Percentiles rank a stretch among this genome's conserved stretches.
These are phyloP conservation scores for Solanum gandarillasii DNA, from an alignment of 257 asterid species.

Conservation along the genomic window DNA sequence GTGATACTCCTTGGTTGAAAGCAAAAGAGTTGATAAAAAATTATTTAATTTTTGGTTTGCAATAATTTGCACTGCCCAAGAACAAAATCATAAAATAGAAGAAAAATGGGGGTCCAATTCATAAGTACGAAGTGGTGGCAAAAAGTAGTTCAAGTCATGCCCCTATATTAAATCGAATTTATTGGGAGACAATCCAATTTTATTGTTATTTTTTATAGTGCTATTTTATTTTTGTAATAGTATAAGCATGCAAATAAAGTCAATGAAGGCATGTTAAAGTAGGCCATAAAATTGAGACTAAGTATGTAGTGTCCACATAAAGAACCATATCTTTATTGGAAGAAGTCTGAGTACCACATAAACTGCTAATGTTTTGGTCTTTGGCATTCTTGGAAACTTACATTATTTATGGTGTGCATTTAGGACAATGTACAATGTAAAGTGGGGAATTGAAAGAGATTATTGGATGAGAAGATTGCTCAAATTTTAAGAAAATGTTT, in stretches of 20 bases:
- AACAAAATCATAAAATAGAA: background rate
- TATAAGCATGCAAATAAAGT: no score
- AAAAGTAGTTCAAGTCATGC: background rate
- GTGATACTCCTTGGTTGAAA: no score
- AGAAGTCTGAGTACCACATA: background rate
- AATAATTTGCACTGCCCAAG: background rate
- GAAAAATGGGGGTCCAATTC: background rate
- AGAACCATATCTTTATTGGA: background rate
- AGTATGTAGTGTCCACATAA: no score
- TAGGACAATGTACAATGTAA: background rate
- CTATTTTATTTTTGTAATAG: no score
- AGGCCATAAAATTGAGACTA: no score
- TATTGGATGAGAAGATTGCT: background rate
- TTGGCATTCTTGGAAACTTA: background rate
- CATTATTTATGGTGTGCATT: no score
- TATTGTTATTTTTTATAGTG: no score
- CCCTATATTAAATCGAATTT: background rate
- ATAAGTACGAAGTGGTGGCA: background rate
- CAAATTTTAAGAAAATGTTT: background rate
- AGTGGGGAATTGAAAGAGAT: background rate
- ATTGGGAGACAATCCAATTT: no score
- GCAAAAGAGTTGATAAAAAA: no score
- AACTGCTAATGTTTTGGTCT: background rate
- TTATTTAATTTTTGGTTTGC: no score
- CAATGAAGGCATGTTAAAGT: no score